A percentile compares a stretch with the other conserved stretches of the same genome.
These are phyloP conservation scores for Suillus paluster DNA, from an alignment of 768 basidiomycete genomes.

Conservation along the genomic window DNA sequence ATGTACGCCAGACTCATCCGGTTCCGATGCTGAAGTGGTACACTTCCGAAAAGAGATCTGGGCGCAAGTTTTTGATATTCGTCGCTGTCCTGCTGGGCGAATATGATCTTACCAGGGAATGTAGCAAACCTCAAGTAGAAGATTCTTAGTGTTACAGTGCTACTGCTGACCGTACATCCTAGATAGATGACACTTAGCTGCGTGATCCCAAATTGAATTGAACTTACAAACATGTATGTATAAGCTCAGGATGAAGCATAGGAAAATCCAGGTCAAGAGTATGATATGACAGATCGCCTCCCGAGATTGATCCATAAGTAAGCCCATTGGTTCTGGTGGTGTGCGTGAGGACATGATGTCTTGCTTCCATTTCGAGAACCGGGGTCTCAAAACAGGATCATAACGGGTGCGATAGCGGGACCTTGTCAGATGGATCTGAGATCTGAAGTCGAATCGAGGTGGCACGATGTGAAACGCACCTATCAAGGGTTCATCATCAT, in stretches of 20 bases:
- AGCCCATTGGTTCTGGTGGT: constrained; percentile 36
- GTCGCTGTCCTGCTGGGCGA: not conserved
- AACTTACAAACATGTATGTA: constrained; percentile 75
- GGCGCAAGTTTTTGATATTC: constrained; percentile 12
- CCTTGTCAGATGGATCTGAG: constrained; percentile 20
- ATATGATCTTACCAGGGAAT: constrained; percentile 42
- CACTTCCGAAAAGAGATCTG: constrained; percentile 48
- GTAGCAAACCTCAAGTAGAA: constrained; percentile 72
- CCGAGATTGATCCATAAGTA: constrained; percentile 67
- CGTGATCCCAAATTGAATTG: not conserved
- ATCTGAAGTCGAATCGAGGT: constrained; percentile 6
- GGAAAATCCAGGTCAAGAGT: constrained; percentile 58
- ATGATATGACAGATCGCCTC: constrained; percentile 63
- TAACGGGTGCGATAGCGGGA: constrained; percentile 66
- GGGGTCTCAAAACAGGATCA: constrained; percentile 20
- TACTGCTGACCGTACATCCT: constrained; percentile 59
- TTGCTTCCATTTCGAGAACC: constrained; percentile 51
- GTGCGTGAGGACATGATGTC: constrained; percentile 34
- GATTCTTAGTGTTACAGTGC: no score
- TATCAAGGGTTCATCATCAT: constrained; percentile 36
- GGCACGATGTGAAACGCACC: not conserved
- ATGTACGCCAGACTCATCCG: constrained; percentile 56
- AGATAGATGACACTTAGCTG: constrained; percentile 6
- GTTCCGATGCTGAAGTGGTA: constrained; percentile 58
- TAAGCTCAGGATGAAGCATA: constrained; percentile 73